A percentile compares a stretch with the other conserved stretches of the same genome.
Conservation (phyloP, 2,329 filamentous ascomycete species). For the Colletotrichum theobromicola region DNA sequence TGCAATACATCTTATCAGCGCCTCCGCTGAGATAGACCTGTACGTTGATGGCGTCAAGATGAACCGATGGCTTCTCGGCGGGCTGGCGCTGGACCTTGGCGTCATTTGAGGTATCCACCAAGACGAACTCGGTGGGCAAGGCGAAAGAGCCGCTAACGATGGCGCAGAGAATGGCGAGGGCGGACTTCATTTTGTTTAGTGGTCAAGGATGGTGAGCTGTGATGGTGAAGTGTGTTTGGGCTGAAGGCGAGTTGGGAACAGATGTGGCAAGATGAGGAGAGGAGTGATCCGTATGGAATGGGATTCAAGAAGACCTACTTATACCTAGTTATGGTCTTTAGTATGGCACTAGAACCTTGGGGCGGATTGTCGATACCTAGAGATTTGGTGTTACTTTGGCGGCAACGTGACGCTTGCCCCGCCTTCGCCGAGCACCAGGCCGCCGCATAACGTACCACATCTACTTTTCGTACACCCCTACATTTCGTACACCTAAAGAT, state of each 20-base stretch:
- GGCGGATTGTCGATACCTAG: background rate
- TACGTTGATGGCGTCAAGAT: background rate
- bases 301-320: background rate
- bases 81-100: background rate
- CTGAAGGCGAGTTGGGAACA: too few species aligned
- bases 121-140: background rate
- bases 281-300: background rate
- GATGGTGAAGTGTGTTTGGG: background rate
- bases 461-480: too few species aligned
- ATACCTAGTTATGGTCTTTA: background rate
- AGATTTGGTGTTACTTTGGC: background rate
- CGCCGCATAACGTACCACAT: too few species aligned
- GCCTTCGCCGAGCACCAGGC: background rate
- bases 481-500: too few species aligned
- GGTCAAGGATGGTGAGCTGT: background rate
- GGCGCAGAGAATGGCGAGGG: background rate
- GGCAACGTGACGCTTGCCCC: background rate
- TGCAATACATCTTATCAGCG: background rate
- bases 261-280: background rate
- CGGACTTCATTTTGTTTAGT: background rate
- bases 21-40: background rate
- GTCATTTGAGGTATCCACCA: background rate
- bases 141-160: background rate
- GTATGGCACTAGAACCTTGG: background rate
- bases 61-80: background rate